Conservation (phyloP, 805 yeast species). For the Kazachstania viticola region DNA sequence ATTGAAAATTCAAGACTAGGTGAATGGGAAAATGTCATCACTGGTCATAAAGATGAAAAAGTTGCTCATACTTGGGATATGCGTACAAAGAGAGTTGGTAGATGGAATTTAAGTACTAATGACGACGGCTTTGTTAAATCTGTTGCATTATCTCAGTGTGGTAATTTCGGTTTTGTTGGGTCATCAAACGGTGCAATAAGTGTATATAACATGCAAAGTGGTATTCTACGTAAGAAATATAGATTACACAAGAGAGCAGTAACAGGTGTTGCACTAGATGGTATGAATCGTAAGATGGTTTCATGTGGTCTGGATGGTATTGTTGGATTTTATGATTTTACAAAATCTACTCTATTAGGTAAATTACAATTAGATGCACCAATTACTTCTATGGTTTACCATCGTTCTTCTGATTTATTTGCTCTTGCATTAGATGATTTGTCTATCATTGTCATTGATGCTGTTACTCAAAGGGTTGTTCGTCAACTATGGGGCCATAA, state of each 20-base stretch:
- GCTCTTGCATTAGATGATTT: conserved; percentile 83
- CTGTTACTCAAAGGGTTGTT: conserved; percentile 67
- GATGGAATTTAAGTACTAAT: conserved; percentile 55
- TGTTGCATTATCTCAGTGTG: conserved; percentile 81
- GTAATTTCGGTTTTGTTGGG: conserved; percentile 89
- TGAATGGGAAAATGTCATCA: conserved; percentile 87
- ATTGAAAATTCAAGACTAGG: conserved; percentile 66
- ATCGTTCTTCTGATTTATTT: conserved; percentile 69
- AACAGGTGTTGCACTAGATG: conserved; percentile 82
- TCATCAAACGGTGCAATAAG: conserved; percentile 78
- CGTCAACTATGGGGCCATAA: conserved; percentile 85
- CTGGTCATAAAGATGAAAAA: conserved; percentile 74
- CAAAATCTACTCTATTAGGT: conserved; percentile 54
- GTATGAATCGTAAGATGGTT: conserved; percentile 80
- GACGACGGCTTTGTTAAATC: conserved; percentile 69
- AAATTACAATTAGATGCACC: conserved; percentile 64
- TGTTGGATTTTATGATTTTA: conserved; percentile 79
- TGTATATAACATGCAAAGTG: conserved; percentile 85
- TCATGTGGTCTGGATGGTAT: conserved; percentile 83
- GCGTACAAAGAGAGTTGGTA: conserved; percentile 67
- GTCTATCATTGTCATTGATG: conserved; percentile 72
- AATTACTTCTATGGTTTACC: conserved; percentile 65
- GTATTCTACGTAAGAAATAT: conserved; percentile 61
- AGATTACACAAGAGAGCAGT: conserved; percentile 66
- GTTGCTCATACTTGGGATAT: conserved; percentile 91